phyloP scores from a whole-genome alignment of 306 rosid genomes.

The Nissolia schottii region DNA sequence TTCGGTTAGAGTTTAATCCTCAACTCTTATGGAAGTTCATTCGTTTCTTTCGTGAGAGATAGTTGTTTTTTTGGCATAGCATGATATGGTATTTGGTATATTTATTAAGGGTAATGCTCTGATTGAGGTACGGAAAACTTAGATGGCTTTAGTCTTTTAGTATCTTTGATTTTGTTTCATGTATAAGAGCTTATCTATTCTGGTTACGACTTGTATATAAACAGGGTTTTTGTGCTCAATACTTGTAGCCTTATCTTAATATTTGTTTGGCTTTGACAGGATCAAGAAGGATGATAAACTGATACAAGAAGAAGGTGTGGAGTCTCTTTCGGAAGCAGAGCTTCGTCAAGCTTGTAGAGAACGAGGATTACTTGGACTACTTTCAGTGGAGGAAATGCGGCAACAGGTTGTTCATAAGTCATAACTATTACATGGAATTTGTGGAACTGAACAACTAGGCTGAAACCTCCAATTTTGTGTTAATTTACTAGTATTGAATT shows the following conservation, averaged over 20 bases:
- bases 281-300: slow-evolving; percentile 76
- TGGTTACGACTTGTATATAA: background rate
- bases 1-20: slow-evolving; percentile 1
- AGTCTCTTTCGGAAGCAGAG: slow-evolving; percentile 80
- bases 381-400: slow-evolving; percentile 78
- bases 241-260: background rate
- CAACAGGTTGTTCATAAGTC: slow-evolving; percentile 56
- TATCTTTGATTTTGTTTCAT: background rate
- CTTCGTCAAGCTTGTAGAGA: slow-evolving; percentile 89
- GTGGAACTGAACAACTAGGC: background rate
- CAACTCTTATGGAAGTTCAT: background rate
- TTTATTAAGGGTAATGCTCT: background rate
- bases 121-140: background rate
- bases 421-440: slow-evolving; percentile 1
- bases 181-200: background rate
- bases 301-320: slow-evolving; percentile 77
- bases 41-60: background rate
- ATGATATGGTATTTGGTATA: background rate
- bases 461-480: slow-evolving; percentile 4
- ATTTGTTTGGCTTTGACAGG: slow-evolving; percentile 43
- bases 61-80: background rate
- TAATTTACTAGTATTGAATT: background rate
- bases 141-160: background rate
- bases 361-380: slow-evolving; percentile 83
- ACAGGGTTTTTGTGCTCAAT: background rate